Base-by-base conservation (phyloP, 257 asterid species). In the Nicotiana paniculata region DNA sequence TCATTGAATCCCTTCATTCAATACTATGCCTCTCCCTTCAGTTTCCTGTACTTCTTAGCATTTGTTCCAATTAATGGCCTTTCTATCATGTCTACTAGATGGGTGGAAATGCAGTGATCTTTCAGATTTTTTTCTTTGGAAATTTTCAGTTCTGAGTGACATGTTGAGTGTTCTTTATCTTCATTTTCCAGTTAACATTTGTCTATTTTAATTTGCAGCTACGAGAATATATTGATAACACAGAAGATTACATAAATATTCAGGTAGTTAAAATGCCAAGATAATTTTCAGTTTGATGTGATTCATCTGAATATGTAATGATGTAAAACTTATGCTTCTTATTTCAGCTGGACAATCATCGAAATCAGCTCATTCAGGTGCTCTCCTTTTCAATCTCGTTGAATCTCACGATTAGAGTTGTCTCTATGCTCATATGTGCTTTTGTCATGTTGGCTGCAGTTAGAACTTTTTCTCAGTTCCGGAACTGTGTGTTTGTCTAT, bases 291-390 rank as follows among this genome's bases (percentile, higher is more conserved):
- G 26, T 75, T 65, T 32, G 18, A 5, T 65, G 11, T 33, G n/a
- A 69, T 81, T 51, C 10, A n/a, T 66, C 63, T 77, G 64, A 77
- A 53, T 76, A 5, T 12, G 17, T 46, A n/a, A 1, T 30, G 10
- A 78, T 80, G 83, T 85, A 43, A 82, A 62, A 75, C 58, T 81
- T 32, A 5, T 53, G 12, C 28, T 59, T 81, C 82, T 53, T 68
- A 17, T 86, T 80, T 79, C 97, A 95, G 97, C 99, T 95, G 61
- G 99, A 95, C 85, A 93, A 95, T 89, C 98, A 92, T 77, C 93
- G 98, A 75, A 95, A 95, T 83, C 98, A 95, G 89, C 97, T 93
- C 80, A 95, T 95, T 85, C 99, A 95, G 98, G 99, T 95, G 37
- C 79, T 77, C 11, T 51, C 18, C 79, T 24, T 35, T 55, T 43